Percentiles rank a stretch among this genome's conserved stretches.
Conservation (phyloP, 768 basidiomycete species). For the Boletus subcaerulescens region DNA sequence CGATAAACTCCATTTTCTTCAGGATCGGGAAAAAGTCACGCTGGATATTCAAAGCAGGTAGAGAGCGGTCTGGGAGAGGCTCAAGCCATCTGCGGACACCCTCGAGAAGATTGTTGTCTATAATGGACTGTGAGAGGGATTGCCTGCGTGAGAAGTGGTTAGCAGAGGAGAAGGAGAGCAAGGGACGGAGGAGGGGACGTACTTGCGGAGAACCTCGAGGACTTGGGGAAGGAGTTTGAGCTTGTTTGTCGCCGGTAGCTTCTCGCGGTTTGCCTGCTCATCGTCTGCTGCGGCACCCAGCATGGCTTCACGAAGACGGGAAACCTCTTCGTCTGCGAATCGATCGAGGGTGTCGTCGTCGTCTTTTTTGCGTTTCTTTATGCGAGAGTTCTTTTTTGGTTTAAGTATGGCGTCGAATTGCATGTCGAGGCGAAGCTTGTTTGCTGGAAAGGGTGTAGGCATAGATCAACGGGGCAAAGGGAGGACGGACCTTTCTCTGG, state of each 20-base stretch:
- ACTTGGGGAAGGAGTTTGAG: conserved; percentile 84
- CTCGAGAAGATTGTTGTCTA: conserved; percentile 92
- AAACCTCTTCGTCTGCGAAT: conserved; percentile 89
- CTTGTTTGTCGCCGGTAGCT: conserved; percentile 81
- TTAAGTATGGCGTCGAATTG: conserved; percentile 86
- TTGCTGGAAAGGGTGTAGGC: conserved; percentile 45
- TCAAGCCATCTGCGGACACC: conserved; percentile 91
- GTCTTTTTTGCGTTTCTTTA: conserved; percentile 70
- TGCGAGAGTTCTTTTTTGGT: conserved; percentile 64
- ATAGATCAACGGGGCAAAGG: background rate
- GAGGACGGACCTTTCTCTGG: conserved; percentile 68
- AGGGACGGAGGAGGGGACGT: conserved; percentile 19
- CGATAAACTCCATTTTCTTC: conserved; percentile 89
- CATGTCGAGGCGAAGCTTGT: conserved; percentile 75
- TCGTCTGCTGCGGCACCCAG: conserved; percentile 83
- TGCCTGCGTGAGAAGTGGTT: conserved; percentile 45
- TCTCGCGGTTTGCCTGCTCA: conserved; percentile 71
- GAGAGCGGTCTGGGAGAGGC: conserved; percentile 86
- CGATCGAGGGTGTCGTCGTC: conserved; percentile 81
- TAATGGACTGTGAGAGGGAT: conserved; percentile 85
- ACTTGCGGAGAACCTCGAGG: conserved; percentile 93
- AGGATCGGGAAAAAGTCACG: conserved; percentile 84
- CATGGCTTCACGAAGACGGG: conserved; percentile 87
- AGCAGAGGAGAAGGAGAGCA: background rate
- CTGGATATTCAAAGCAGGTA: conserved; percentile 96